Conservation (phyloP, 2,329 filamentous ascomycete genomes). For the Alternaria ethzedia region DNA sequence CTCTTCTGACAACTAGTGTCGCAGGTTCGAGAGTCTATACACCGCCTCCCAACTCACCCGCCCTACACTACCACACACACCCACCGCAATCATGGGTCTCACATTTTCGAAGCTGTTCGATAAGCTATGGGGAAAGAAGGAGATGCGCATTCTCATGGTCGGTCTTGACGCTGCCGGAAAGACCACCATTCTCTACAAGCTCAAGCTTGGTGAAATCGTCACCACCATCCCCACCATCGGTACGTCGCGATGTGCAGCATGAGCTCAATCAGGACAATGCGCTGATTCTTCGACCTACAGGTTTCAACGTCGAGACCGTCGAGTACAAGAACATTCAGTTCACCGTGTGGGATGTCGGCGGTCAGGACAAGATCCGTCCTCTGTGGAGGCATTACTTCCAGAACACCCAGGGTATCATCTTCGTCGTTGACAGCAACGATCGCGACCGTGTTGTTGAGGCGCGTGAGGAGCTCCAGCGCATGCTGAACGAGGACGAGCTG, state of each 20-base stretch:
- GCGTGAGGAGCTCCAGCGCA: constrained; percentile 89
- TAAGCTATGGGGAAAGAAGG: constrained; percentile 98
- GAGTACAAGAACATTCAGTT: constrained; percentile 99
- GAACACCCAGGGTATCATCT: constrained; percentile 96
- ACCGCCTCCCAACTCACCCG: constrained; percentile 32
- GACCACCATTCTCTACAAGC: constrained; percentile 96
- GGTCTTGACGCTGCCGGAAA: constrained; percentile 98
- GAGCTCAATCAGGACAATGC: constrained; percentile 5
- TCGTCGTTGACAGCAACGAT: constrained; percentile 97
- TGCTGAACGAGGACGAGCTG: constrained; percentile 98
- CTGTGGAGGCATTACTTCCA: constrained; percentile 98
- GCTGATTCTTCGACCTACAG: constrained; percentile 43
- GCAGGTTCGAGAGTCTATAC: constrained; percentile 48
- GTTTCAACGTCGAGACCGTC: constrained; percentile 98
- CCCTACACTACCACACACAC: constrained; percentile 32
- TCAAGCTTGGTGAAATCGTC: constrained; percentile 97
- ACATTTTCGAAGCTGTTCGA: constrained; percentile 95
- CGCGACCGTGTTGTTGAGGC: constrained; percentile 91
- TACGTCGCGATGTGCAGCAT: constrained; percentile 40
- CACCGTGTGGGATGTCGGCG: constrained; percentile 98
- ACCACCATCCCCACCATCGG: constrained; percentile 97
- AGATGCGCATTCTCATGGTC: constrained; percentile 98
- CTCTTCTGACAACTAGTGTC: constrained; percentile 16
- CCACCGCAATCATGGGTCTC: constrained; percentile 81
- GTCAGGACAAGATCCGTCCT: constrained; percentile 97